Evolutionary conservation across 208 protist species (phyloP).

Genomic region (Trypanosoma scelopori): DNA sequence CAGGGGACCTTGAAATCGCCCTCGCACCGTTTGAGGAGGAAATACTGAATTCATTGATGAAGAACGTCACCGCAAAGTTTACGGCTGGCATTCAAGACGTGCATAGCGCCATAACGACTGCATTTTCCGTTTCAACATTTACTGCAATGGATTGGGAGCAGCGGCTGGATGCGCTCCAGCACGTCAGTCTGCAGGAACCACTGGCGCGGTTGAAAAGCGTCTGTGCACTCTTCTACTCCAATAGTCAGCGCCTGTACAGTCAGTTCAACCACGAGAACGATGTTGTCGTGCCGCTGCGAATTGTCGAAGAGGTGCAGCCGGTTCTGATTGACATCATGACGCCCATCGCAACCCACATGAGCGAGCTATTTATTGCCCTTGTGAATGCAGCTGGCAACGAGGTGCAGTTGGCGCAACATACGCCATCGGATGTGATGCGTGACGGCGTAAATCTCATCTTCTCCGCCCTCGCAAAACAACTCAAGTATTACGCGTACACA

Average conservation of each 20-base stretch:
- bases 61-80: constrained; percentile 64
- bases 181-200: constrained; percentile 56
- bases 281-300: constrained; percentile 34
- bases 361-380: constrained; percentile 39
- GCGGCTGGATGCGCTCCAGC: constrained; percentile 33
- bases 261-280: constrained; percentile 33
- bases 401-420: constrained; percentile 12
- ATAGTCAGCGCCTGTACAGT: constrained; percentile 40
- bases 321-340: constrained; percentile 65
- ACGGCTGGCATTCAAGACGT: constrained; percentile 36
- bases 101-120: constrained; percentile 47
- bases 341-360: constrained; percentile 41
- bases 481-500: constrained; percentile 55
- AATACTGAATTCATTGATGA: constrained; percentile 62
- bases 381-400: constrained; percentile 45
- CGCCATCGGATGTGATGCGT: constrained; percentile 11
- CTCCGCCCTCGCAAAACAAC: constrained; percentile 39
- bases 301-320: constrained; percentile 70
- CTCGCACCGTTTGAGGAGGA: constrained; percentile 42
- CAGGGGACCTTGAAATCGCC: not conserved
- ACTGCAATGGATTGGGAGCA: constrained; percentile 30
- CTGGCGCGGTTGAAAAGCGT: constrained; percentile 80
- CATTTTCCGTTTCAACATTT: constrained; percentile 56
- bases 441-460: constrained; percentile 31
- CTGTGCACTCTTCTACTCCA: constrained; percentile 69